Evolutionary conservation across 108 stramenopile genomes (phyloP).

Genomic region (Schizochytrium sp.): DNA sequence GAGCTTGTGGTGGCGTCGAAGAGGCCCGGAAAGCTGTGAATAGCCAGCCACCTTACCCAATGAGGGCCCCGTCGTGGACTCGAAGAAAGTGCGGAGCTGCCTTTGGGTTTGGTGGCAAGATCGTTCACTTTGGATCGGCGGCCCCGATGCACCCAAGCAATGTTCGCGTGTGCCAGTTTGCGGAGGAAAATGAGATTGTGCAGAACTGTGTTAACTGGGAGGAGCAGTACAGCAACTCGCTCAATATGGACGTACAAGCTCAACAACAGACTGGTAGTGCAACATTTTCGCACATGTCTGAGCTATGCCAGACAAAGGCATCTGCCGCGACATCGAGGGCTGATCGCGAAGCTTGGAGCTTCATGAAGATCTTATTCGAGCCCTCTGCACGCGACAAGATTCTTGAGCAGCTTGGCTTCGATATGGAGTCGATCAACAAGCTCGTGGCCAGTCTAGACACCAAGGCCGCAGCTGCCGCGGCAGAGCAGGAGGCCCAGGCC

Average conservation of each 20-base stretch:
- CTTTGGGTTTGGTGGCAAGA: conserved; percentile 89
- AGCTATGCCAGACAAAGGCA: conserved; percentile 81
- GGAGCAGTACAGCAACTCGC: conserved; percentile 73
- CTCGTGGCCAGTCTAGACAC: conserved; percentile 75
- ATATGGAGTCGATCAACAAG: conserved; percentile 80
- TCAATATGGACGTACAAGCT: conserved; percentile 71
- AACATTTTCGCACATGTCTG: not conserved
- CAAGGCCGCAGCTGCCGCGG: conserved; percentile 59
- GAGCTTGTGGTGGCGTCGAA: conserved; percentile 76
- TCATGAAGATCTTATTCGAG: conserved; percentile 94
- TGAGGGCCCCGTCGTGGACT: conserved; percentile 95
- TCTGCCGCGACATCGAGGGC: conserved; percentile 63
- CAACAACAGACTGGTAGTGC: conserved; percentile 15
- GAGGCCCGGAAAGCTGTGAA: conserved; percentile 22
- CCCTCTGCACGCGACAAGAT: conserved; percentile 89
- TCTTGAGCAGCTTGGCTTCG: conserved; percentile 89
- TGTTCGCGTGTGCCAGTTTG: conserved; percentile 69
- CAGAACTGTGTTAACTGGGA: conserved; percentile 81
- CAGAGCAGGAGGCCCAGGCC: conserved; percentile 54
- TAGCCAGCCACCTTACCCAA: conserved; percentile 62
- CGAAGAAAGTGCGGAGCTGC: conserved; percentile 84
- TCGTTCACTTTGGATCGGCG: conserved; percentile 80
- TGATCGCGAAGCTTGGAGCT: conserved; percentile 85
- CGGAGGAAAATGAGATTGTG: conserved; percentile 81
- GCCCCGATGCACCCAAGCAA: conserved; percentile 64